These are phyloP conservation scores for Aspergillus piperis DNA, from an alignment of 2,329 filamentous ascomycete genomes.

Conservation along the genomic window DNA sequence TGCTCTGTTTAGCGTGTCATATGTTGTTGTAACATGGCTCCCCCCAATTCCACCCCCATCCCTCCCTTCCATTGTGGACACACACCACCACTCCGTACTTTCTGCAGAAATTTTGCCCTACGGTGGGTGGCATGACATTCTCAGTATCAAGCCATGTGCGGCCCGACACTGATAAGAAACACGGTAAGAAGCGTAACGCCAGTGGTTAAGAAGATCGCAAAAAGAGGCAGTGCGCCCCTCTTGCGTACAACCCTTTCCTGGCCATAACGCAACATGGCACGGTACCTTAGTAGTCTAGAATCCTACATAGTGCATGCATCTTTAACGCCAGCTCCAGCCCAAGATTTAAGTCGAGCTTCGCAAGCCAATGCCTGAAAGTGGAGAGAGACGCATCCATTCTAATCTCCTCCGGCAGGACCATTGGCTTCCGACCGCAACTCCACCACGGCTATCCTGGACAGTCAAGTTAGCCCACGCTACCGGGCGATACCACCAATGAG, in stretches of 20 bases:
- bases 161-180: not conserved
- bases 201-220: not conserved
- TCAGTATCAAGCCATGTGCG: not conserved
- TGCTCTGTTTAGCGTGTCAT: constrained; percentile 3
- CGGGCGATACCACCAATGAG: constrained; percentile 1
- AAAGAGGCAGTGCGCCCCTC: not conserved
- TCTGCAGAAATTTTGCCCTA: not conserved
- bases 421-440: constrained; percentile 6
- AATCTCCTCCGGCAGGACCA: constrained; percentile 5
- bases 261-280: not conserved
- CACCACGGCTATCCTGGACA: constrained; percentile 8
- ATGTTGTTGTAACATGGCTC: constrained; percentile 2
- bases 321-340: not conserved
- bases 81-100: not conserved
- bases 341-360: not conserved
- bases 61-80: not conserved
- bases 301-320: not conserved
- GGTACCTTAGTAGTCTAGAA: not conserved
- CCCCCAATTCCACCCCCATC: not conserved
- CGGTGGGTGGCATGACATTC: constrained; percentile 5
- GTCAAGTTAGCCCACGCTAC: constrained; percentile 1
- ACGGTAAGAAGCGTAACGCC: not conserved
- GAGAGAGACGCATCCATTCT: not conserved
- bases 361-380: constrained; percentile 8
- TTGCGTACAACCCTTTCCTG: not conserved